Conservation (phyloP, 768 basidiomycete genomes). For the Termitomyces sp. region DNA sequence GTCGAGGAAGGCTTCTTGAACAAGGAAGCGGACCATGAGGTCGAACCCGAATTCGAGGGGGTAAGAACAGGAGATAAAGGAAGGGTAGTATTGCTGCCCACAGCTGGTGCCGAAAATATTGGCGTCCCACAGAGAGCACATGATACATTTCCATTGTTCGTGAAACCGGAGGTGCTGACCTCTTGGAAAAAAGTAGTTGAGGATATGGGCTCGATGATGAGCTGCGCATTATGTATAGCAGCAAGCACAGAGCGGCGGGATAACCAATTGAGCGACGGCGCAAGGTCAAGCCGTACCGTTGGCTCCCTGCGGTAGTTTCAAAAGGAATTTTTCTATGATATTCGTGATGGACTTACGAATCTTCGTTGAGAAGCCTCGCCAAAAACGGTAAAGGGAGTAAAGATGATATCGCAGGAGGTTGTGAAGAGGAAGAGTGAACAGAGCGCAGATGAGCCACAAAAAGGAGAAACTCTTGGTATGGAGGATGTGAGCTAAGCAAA, state of each 20-base stretch:
- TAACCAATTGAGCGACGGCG: conserved; percentile 93
- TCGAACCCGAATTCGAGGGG: conserved; percentile 28
- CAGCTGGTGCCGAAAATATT: conserved; percentile 39
- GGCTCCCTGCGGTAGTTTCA: conserved; percentile 62
- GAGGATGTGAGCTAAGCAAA: conserved; percentile 64
- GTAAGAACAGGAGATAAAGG: conserved; percentile 29
- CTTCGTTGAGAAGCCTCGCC: conserved; percentile 70
- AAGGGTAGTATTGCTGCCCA: conserved; percentile 19
- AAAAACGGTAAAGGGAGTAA: conserved; percentile 80
- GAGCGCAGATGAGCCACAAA: conserved; percentile 77
- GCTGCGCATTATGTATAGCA: conserved; percentile 85
- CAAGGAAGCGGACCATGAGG: conserved; percentile 53
- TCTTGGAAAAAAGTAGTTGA: conserved; percentile 58
- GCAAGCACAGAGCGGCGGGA: conserved; percentile 77
- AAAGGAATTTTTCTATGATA: conserved; percentile 10
- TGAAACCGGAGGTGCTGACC: conserved; percentile 42
- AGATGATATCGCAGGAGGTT: conserved; percentile 66
- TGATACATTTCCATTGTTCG: conserved; percentile 47
- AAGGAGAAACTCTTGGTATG: conserved; percentile 76
- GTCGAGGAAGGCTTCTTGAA: conserved; percentile 47
- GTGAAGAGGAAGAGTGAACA: conserved; percentile 57
- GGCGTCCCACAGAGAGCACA: conserved; percentile 79
- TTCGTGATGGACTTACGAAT: conserved; percentile 60
- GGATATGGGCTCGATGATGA: conserved; percentile 84
- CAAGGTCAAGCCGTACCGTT: conserved; percentile 88